Percentiles rank a stretch among this genome's conserved stretches.
Evolutionary conservation across 441 rosid species (phyloP).

Genomic region (Erodium trifolium): DNA sequence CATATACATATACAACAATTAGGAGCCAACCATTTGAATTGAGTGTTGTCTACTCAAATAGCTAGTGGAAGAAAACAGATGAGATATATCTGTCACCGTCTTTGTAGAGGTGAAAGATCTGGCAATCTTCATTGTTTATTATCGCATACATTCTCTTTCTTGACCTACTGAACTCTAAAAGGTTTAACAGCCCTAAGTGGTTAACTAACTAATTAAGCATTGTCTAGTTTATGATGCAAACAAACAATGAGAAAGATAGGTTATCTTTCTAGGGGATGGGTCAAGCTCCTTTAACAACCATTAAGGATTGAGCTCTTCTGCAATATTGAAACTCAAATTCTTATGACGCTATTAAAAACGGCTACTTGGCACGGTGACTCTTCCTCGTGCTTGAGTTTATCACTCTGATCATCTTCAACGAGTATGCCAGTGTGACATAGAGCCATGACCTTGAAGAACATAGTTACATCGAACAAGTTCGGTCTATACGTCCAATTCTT

Average conservation of each 20-base stretch:
- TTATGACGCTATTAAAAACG: slow-evolving; percentile 59
- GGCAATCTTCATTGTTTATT: slow-evolving; percentile 52
- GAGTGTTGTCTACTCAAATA: too few relatives aligned
- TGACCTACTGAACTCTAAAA: slow-evolving; percentile 67
- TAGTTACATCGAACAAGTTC: slow-evolving; percentile 31
- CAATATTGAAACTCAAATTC: slow-evolving; percentile 70
- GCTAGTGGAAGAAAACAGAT: too few relatives aligned
- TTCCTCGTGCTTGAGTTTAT: slow-evolving; percentile 57
- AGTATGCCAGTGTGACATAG: slow-evolving; percentile 81
- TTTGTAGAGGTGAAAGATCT: slow-evolving; percentile 66
- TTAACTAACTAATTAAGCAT: slow-evolving; percentile 11
- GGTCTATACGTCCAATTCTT: slow-evolving; percentile 45
- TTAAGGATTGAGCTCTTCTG: slow-evolving; percentile 55
- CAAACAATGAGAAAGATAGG: slow-evolving; percentile 2
- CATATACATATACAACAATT: too few relatives aligned
- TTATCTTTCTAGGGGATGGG: slow-evolving; percentile 37
- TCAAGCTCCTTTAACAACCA: slow-evolving; percentile 43
- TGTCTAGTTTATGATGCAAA: neutral
- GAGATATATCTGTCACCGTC: slow-evolving; percentile 76
- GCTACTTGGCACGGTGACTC: slow-evolving; percentile 84
- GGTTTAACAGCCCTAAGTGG: slow-evolving; percentile 53
- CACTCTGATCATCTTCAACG: slow-evolving; percentile 34
- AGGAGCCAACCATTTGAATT: neutral
- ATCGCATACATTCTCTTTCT: slow-evolving; percentile 84
- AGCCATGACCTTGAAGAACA: slow-evolving; percentile 65